Evolutionary conservation across 2,329 filamentous ascomycete genomes (phyloP).

Genomic region (Myriosclerotinia duriaeana): DNA sequence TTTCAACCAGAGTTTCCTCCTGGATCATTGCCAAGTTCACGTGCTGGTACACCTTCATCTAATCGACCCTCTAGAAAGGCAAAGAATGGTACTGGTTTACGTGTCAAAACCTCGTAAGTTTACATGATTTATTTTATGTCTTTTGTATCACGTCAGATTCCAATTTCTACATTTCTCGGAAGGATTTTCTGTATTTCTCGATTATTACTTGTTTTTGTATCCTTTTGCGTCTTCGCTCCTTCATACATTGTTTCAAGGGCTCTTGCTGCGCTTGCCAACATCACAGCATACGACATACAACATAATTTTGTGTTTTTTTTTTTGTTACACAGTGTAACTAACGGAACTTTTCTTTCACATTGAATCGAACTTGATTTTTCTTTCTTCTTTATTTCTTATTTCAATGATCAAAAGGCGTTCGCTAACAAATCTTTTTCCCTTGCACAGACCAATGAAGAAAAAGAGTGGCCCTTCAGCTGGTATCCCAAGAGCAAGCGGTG

Average conservation of each 20-base stretch:
- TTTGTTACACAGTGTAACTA: slow-evolving; percentile 35
- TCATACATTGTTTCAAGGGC: slow-evolving; percentile 16
- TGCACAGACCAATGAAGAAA: slow-evolving; percentile 68
- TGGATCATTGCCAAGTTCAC: slow-evolving; percentile 53
- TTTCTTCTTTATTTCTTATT: slow-evolving; percentile 12
- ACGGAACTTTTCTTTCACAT: slow-evolving; percentile 21
- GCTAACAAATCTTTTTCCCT: slow-evolving; percentile 30
- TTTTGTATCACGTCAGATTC: slow-evolving; percentile 23
- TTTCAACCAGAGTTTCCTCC: slow-evolving; percentile 48
- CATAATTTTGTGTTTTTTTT: slow-evolving; percentile 24
- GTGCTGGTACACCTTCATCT: slow-evolving; percentile 59
- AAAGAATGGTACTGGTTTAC: slow-evolving; percentile 54
- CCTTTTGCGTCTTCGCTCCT: background rate
- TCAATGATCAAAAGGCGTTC: slow-evolving; percentile 24
- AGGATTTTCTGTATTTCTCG: slow-evolving; percentile 14
- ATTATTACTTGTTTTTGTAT: background rate
- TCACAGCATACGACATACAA: background rate
- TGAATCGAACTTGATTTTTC: slow-evolving; percentile 4
- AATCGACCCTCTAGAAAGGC: slow-evolving; percentile 57
- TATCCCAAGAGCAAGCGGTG: slow-evolving; percentile 63
- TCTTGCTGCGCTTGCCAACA: slow-evolving; percentile 13
- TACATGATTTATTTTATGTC: slow-evolving; percentile 29
- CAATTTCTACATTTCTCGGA: slow-evolving; percentile 18
- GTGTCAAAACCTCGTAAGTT: slow-evolving; percentile 70
- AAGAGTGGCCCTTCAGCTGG: slow-evolving; percentile 63